Conservation (phyloP, 2,329 filamentous ascomycete genomes). For the Cercospora brassicicola region DNA sequence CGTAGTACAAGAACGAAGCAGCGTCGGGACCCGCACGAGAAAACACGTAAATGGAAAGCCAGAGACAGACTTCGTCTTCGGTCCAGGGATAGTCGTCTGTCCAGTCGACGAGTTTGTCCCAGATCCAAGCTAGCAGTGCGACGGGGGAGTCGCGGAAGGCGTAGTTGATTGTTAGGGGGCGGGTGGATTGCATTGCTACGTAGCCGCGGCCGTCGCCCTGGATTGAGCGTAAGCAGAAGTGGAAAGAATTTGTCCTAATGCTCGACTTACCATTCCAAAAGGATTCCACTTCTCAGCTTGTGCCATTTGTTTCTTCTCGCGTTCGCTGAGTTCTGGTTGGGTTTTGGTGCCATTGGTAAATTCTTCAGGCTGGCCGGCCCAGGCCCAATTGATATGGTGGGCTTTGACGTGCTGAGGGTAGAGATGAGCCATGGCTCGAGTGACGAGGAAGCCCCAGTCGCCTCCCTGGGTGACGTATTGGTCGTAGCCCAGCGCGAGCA, state of each 20-base stretch:
- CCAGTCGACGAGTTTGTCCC: conserved; percentile 79
- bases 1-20: conserved; percentile 70
- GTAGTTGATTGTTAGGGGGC: conserved; percentile 71
- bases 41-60: conserved; percentile 73
- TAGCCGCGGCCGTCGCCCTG: conserved; percentile 59
- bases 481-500: conserved; percentile 60
- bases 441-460: conserved; percentile 55
- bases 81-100: conserved; percentile 70
- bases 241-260: too few species aligned
- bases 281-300: conserved; percentile 49
- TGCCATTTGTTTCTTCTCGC: conserved; percentile 54
- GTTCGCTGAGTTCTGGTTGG: conserved; percentile 45
- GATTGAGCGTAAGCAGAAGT: too few species aligned
- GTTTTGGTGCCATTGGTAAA: conserved; percentile 15
- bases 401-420: conserved; percentile 59
- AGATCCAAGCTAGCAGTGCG: conserved; percentile 69
- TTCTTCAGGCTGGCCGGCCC: conserved; percentile 46
- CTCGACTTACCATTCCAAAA: conserved; percentile 48
- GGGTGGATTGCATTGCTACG: conserved; percentile 61
- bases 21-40: conserved; percentile 67
- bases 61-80: conserved; percentile 72
- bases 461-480: conserved; percentile 60
- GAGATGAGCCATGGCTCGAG: conserved; percentile 59
- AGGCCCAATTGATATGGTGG: conserved; percentile 44
- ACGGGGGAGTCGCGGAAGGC: conserved; percentile 68